Base-by-base conservation (phyloP, 2,329 filamentous ascomycete genomes). In the Xylaria sp. region DNA sequence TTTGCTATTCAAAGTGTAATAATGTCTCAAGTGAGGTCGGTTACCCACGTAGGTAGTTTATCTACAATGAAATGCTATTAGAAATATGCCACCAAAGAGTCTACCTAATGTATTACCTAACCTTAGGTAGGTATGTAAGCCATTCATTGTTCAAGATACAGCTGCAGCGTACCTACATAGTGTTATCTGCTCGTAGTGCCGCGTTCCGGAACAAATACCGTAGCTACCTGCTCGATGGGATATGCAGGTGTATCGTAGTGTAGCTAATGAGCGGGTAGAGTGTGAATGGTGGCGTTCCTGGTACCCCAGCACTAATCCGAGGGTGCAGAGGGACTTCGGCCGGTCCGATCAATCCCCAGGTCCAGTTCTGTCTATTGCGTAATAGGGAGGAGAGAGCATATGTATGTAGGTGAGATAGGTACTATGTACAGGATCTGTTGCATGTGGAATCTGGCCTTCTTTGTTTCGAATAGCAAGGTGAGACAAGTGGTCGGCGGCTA, bases 401-500 rank as follows among this genome's bases (percentile, higher is more conserved):
- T n/a, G n/a, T n/a, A n/a, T n/a, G n/a, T n/a, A 27, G 24, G 24
- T 27, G 24, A 27, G 24, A 27, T 27, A 55, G 27, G 30, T 24
- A 30, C 48, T 30, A 27, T 27, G 47, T 11, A 27, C 21, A 50
- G 32, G 24, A 60, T 39, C 58, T 47, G 39, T 30, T 27, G 55
- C 54, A 70, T 68, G 68, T 64, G 64, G 61, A 60, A 66, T 69
- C 47, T 53, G 54, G 51, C 51, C 48, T 57, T 57, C 62, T 55
- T 61, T 70, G 74, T 75, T 74, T 76, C 71, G 73, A 67, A 73
- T 73, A 34, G 50, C 48, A 61, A 73, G 65, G 72, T 70, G 71
- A 74, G 71, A 75, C 75, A 71, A 68, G 59, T 42, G 53, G 50
- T 64, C 72, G 72, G 75, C 75, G 75, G 73, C 69, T 75, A 75